These are phyloP conservation scores for Metschnikowia lochheadii DNA, from an alignment of 805 yeast genomes.

Conservation along the genomic window DNA sequence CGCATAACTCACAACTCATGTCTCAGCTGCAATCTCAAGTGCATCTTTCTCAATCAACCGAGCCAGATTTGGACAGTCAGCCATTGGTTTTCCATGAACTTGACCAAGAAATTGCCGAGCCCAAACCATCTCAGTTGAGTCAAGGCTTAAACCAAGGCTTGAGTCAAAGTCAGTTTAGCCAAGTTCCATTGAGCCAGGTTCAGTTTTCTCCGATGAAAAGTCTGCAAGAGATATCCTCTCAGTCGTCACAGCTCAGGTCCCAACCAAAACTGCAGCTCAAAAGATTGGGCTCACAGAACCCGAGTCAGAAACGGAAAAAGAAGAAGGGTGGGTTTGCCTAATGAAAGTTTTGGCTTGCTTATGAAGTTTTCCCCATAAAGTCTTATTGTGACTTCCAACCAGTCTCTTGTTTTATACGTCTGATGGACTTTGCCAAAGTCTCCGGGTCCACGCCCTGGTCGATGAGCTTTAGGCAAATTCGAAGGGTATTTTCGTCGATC, in stretches of 20 bases:
- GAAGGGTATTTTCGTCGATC: slow-evolving; percentile 28
- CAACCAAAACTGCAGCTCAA: slow-evolving; percentile 4
- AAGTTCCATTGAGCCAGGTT: not conserved
- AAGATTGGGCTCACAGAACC: slow-evolving; percentile 8
- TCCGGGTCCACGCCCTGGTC: slow-evolving; percentile 35
- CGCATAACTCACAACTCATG: not conserved
- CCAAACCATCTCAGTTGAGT: not conserved
- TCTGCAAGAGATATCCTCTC: not conserved
- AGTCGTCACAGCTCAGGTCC: not conserved
- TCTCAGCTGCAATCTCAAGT: not conserved
- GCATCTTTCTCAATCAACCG: not conserved
- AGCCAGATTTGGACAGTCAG: not conserved
- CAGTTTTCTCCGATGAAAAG: too few species aligned
- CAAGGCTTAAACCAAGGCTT: not conserved
- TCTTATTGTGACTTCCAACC: not conserved
- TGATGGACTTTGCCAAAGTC: slow-evolving; percentile 24
- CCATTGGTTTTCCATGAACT: not conserved
- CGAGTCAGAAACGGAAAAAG: slow-evolving; percentile 36
- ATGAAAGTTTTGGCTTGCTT: not conserved
- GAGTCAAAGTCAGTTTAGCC: too few species aligned
- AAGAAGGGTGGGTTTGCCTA: slow-evolving; percentile 49
- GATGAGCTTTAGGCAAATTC: slow-evolving; percentile 29
- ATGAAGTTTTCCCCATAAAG: too few species aligned
- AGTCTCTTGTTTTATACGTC: slow-evolving; percentile 26
- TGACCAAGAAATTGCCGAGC: not conserved